A percentile compares a stretch with the other conserved stretches of the same genome.
Conservation (phyloP, 75 land plant species). For the Cryptomeria japonica region DNA sequence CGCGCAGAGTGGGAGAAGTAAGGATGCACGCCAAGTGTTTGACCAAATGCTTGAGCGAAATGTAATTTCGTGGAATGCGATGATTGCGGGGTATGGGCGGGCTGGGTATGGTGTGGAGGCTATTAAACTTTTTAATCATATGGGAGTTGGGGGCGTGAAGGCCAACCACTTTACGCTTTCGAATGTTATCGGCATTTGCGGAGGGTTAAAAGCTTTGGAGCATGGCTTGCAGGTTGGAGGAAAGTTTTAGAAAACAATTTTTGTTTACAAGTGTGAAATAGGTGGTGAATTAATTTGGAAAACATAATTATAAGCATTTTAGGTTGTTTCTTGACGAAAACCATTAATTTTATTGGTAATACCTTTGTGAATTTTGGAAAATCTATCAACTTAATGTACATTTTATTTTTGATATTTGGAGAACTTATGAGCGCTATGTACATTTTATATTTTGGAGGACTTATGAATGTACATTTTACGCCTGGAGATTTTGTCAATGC, state of each 20-base stretch:
- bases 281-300: background rate
- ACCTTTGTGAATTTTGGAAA: background rate
- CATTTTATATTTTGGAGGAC: background rate
- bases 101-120: slow-evolving; percentile 39
- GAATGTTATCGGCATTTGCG: slow-evolving; percentile 39
- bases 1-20: slow-evolving; percentile 40
- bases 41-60: slow-evolving; percentile 31
- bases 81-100: slow-evolving; percentile 66
- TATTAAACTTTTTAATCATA: slow-evolving; percentile 36
- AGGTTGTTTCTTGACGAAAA: background rate
- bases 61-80: slow-evolving; percentile 68
- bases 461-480: background rate
- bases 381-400: background rate
- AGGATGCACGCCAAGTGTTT: slow-evolving; percentile 45
- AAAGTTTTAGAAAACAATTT: background rate
- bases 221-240: slow-evolving; percentile 23
- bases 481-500: background rate
- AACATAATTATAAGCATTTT: background rate
- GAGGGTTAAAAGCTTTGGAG: slow-evolving; percentile 34
- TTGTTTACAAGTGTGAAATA: background rate
- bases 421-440: background rate
- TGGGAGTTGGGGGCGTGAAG: slow-evolving; percentile 21
- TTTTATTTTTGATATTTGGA: background rate
- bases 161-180: slow-evolving; percentile 35
- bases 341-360: background rate